A percentile compares a stretch with the other conserved stretches of the same genome.
These are phyloP conservation scores for Ophiosphaerella korrae DNA, from an alignment of 2,329 filamentous ascomycete species.

Conservation along the genomic window DNA sequence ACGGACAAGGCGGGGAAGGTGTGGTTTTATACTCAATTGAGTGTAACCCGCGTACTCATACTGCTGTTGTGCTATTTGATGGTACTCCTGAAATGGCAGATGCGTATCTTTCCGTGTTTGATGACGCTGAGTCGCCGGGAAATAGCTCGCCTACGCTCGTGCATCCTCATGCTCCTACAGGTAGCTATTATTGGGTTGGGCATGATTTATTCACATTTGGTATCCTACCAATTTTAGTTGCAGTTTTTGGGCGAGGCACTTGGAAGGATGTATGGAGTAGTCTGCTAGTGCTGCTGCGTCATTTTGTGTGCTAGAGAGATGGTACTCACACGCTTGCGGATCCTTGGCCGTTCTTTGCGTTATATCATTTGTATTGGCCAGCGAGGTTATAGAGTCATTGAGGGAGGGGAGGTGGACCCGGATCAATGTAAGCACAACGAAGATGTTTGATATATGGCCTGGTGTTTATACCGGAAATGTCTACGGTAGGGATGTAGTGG, in stretches of 20 bases:
- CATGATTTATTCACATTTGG: conserved; percentile 65
- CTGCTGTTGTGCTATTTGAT: conserved; percentile 66
- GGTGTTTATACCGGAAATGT: neutral
- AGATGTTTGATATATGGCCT: conserved; percentile 54
- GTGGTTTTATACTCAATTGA: conserved; percentile 67
- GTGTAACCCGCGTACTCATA: conserved; percentile 73
- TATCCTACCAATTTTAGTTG: conserved; percentile 42
- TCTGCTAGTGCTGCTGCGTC: conserved; percentile 44
- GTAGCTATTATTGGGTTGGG: conserved; percentile 66
- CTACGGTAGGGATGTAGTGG: neutral
- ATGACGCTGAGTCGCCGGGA: conserved; percentile 14
- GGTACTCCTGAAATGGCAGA: conserved; percentile 34
- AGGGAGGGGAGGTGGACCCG: conserved; percentile 61
- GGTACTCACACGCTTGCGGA: conserved; percentile 57
- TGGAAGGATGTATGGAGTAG: conserved; percentile 28
- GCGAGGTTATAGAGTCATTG: conserved; percentile 52
- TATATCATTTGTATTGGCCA: conserved; percentile 62
- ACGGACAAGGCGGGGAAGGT: conserved; percentile 41
- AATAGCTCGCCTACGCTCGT: conserved; percentile 15
- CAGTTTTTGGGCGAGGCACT: conserved; percentile 20
- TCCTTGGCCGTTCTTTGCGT: conserved; percentile 56
- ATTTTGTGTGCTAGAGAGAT: conserved; percentile 56
- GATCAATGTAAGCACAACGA: conserved; percentile 70
- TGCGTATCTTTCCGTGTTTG: conserved; percentile 33
- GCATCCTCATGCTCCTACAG: conserved; percentile 25